These are phyloP conservation scores for Xylaria nigripes DNA, from an alignment of 495 filamentous ascomycete genomes.

Conservation along the genomic window DNA sequence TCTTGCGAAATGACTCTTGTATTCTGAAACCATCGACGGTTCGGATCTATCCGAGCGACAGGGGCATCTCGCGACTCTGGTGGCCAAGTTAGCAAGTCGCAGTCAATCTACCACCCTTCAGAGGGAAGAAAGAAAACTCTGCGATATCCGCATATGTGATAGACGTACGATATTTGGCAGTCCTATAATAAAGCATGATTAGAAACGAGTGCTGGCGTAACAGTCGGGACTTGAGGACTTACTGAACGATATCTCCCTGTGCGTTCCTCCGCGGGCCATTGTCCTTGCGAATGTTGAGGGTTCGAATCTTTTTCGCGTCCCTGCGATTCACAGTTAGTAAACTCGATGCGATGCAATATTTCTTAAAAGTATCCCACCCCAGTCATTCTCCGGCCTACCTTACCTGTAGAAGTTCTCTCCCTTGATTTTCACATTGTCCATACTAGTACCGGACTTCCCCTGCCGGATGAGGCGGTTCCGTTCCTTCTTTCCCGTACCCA, in stretches of 20 bases:
- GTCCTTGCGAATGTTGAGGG: conserved; percentile 79
- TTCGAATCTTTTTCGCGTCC: conserved; percentile 77
- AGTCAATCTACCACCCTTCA: not conserved
- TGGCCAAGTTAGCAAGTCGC: conserved; percentile 23
- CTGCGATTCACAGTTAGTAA: conserved; percentile 32
- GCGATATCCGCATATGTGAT: not conserved
- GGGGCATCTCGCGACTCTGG: conserved; percentile 56
- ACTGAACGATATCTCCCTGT: conserved; percentile 60
- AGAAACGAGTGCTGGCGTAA: not conserved
- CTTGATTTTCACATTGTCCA: conserved; percentile 83
- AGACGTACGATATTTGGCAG: conserved; percentile 60
- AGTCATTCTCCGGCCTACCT: not conserved
- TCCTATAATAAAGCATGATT: conserved; percentile 16
- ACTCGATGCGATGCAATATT: too few species aligned
- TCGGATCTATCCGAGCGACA: conserved; percentile 83
- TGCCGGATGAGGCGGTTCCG: conserved; percentile 64
- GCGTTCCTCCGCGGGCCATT: conserved; percentile 67
- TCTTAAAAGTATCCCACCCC: not conserved
- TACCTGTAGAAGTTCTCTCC: conserved; percentile 92
- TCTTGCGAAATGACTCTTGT: conserved; percentile 56
- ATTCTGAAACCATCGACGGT: conserved; percentile 67
- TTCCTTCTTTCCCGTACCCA: conserved; percentile 98
- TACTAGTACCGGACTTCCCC: conserved; percentile 65
- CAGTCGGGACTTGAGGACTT: not conserved
- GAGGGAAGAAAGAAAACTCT: not conserved